phyloP scores from a whole-genome alignment of 129 eudicot species.

The Gnaphalium uliginosum region DNA sequence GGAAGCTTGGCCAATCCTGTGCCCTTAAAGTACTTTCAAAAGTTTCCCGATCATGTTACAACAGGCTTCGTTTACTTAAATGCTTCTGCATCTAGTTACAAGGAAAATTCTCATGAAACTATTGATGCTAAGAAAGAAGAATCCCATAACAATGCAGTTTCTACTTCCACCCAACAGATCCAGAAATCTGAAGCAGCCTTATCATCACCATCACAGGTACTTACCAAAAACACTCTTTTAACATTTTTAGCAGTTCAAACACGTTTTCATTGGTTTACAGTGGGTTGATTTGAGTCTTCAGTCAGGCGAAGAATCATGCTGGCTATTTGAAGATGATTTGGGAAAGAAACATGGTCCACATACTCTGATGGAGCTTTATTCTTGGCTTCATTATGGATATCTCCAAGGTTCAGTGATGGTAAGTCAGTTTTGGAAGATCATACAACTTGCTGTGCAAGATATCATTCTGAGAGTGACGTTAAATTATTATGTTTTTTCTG shows the following conservation, averaged over 20 bases:
- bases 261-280: neutral
- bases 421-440: slow-evolving; percentile 30
- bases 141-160: slow-evolving; percentile 11
- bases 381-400: slow-evolving; percentile 88
- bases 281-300: slow-evolving; percentile 35
- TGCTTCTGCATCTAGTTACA: slow-evolving; percentile 24
- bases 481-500: slow-evolving; percentile 25
- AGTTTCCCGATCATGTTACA: slow-evolving; percentile 83
- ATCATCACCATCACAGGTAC: slow-evolving; percentile 46
- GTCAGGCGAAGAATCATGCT: slow-evolving; percentile 70
- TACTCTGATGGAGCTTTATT: slow-evolving; percentile 76
- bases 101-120: slow-evolving; percentile 25
- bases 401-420: slow-evolving; percentile 69
- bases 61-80: slow-evolving; percentile 74
- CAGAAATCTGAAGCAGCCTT: slow-evolving; percentile 30
- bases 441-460: neutral
- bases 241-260: neutral
- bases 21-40: slow-evolving; percentile 79
- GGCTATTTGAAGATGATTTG: slow-evolving; percentile 75
- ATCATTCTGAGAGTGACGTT: slow-evolving; percentile 39
- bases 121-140: slow-evolving; percentile 21
- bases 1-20: slow-evolving; percentile 68
- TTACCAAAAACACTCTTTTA: neutral
- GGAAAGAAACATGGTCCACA: slow-evolving; percentile 88
- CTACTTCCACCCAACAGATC: slow-evolving; percentile 36